Evolutionary conservation across 2,329 filamentous ascomycete genomes (phyloP).

Genomic region (Cordyceps tenuipes): DNA sequence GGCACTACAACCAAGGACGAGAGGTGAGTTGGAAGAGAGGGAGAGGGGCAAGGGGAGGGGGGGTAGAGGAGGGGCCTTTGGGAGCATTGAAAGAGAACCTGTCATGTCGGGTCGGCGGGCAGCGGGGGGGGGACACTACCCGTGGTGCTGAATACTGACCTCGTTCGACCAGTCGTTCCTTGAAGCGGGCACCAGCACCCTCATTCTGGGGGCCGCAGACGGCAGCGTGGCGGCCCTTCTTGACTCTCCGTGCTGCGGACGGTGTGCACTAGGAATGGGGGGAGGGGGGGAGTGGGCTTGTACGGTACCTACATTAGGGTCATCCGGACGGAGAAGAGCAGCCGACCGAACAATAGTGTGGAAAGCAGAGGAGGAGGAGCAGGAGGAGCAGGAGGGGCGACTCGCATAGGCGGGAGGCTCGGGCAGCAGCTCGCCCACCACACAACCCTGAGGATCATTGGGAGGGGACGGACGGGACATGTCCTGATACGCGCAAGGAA

Average conservation of each 20-base stretch:
- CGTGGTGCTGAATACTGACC: neutral
- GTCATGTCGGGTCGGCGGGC: too few species aligned
- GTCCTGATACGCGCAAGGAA: neutral
- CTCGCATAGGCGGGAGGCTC: neutral
- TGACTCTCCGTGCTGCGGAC: neutral
- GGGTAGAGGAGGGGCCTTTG: too few species aligned
- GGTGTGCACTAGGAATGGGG: neutral
- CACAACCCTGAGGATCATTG: neutral
- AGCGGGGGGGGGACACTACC: neutral
- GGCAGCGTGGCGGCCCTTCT: conserved; percentile 1
- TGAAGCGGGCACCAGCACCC: neutral
- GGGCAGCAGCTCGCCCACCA: neutral
- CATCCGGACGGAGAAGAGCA: conserved; percentile 1
- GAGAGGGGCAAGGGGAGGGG: neutral
- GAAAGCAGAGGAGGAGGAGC: neutral
- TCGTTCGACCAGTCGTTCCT: neutral
- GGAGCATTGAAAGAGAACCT: neutral
- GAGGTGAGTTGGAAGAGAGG: neutral
- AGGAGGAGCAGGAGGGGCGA: neutral
- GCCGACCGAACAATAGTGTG: conserved; percentile 8
- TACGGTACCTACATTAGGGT: conserved; percentile 8
- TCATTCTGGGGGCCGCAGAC: neutral
- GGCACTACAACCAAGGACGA: neutral
- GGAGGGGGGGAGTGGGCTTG: neutral
- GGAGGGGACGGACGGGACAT: too few species aligned